Evolutionary conservation across 2,329 filamentous ascomycete genomes (phyloP), one percentile per base, ranked within the genome.

Genomic region (Arthrinium phaeospermum): DNA sequence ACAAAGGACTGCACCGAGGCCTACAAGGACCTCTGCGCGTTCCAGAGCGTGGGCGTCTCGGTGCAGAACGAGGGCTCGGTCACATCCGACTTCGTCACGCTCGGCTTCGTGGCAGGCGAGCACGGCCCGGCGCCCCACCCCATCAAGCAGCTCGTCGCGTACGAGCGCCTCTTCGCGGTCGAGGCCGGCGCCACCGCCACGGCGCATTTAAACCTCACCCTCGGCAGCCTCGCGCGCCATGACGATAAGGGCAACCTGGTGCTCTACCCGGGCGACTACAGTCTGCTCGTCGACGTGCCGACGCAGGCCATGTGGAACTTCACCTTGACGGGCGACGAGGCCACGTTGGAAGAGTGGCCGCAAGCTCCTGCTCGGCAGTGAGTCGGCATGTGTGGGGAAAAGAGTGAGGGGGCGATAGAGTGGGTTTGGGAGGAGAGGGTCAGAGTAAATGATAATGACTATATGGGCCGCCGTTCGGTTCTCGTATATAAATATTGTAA

Each of bases 211-310:
- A 79, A 80, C n/a, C 73, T 86, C 34, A 86, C 83, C 22, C 80
- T 87, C 1, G 85, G 83, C 0, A 83, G 79, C 70, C 75, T 88
- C 53, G 82, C 83, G 4, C 77, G 86, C 14, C 81, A 82, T 1
- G 83, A 86, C 72, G 82, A 84, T 53, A 78, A 76, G 10, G 86
- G 86, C 1, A 82, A 87, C 73, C 81, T 80, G 69, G 81, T 85
- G 22, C 71, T 88, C 24, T 87, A 85, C 75, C 85, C 85, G 0
- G 86, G 86, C 0, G 77, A 82, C 27, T 88, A 87, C 75, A 80
- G 77, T 24, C 57, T 86, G 24, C 71, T 81, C 57, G 75, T 86
- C 41, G 84, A 86, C 74, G 79, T 80, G 49, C 79, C 81, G 73
- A 81, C 80, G 13, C 76, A 82, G 71, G 77, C 81, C 2, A 75